Percentiles rank a stretch among this genome's conserved stretches.
These are phyloP conservation scores for Lonicera japonica DNA, from an alignment of 129 eudicot genomes.

Conservation along the genomic window DNA sequence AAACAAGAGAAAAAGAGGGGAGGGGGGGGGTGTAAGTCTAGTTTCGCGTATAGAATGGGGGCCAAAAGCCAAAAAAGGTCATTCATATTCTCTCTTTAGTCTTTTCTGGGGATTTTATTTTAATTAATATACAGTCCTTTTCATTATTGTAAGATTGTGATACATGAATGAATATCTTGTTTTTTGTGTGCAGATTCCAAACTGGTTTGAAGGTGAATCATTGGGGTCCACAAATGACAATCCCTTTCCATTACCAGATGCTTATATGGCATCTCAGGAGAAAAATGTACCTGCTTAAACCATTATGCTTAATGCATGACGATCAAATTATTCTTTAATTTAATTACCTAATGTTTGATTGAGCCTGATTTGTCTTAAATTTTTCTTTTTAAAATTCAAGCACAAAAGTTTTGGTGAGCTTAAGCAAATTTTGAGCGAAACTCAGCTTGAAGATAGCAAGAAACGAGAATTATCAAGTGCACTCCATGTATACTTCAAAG, in stretches of 20 bases:
- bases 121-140: not conserved
- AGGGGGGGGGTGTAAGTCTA: too few species aligned
- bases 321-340: not conserved
- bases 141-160: not conserved
- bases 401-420: slow-evolving; percentile 66
- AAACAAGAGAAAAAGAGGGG: too few species aligned
- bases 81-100: too few species aligned
- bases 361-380: not conserved
- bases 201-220: slow-evolving; percentile 76
- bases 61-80: too few species aligned
- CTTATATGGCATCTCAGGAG: slow-evolving; percentile 67
- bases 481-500: slow-evolving; percentile 85
- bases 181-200: slow-evolving; percentile 60
- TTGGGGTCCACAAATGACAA: slow-evolving; percentile 76
- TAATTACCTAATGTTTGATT: not conserved
- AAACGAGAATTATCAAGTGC: slow-evolving; percentile 79
- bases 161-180: not conserved
- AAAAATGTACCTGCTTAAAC: slow-evolving; percentile 52
- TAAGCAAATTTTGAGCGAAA: slow-evolving; percentile 71
- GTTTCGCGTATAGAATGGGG: too few species aligned
- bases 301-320: not conserved
- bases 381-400: slow-evolving; percentile 29
- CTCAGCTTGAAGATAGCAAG: slow-evolving; percentile 71
- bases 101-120: too few species aligned
- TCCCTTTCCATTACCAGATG: slow-evolving; percentile 90